Evolutionary conservation across 2,329 filamentous ascomycete genomes (phyloP).

Genomic region (Hymenotorrendiella dingleyae): DNA sequence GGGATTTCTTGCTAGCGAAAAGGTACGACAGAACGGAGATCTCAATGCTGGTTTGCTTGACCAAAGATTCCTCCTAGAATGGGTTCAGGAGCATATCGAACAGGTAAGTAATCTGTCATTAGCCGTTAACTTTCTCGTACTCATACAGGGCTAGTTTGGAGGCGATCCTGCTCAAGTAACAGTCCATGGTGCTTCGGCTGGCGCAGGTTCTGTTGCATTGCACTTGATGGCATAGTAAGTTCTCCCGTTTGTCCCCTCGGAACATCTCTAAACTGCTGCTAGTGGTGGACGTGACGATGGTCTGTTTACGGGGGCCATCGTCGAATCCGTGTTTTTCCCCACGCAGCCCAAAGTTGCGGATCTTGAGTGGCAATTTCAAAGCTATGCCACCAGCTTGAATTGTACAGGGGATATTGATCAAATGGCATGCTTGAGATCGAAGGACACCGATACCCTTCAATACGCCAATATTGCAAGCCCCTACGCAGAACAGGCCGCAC

Average conservation of each 20-base stretch:
- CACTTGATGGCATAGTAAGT: slow-evolving; percentile 30
- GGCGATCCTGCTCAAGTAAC: slow-evolving; percentile 41
- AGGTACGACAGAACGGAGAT: slow-evolving; percentile 47
- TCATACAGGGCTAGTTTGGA: slow-evolving; percentile 31
- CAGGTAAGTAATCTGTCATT: slow-evolving; percentile 30
- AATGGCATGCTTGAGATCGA: slow-evolving; percentile 33
- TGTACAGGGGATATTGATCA: slow-evolving; percentile 27
- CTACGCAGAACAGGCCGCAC: slow-evolving; percentile 32
- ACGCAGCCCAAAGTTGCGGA: slow-evolving; percentile 33
- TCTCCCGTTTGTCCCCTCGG: background rate
- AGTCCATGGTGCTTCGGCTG: slow-evolving; percentile 42
- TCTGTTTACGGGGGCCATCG: slow-evolving; percentile 28
- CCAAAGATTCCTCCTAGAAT: slow-evolving; percentile 53
- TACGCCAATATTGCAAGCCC: slow-evolving; percentile 32
- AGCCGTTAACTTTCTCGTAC: background rate
- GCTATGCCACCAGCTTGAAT: slow-evolving; percentile 29
- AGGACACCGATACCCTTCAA: slow-evolving; percentile 34
- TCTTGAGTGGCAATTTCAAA: slow-evolving; percentile 37
- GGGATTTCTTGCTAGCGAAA: slow-evolving; percentile 56
- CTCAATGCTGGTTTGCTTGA: slow-evolving; percentile 61
- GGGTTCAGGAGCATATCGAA: slow-evolving; percentile 55
- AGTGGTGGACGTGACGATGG: slow-evolving; percentile 25
- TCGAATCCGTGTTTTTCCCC: slow-evolving; percentile 34
- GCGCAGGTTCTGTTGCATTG: slow-evolving; percentile 39
- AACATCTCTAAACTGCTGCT: background rate